A percentile compares a stretch with the other conserved stretches of the same genome.
phyloP scores from a whole-genome alignment of 352 stramenopile genomes.

The Phytophthora cactorum region DNA sequence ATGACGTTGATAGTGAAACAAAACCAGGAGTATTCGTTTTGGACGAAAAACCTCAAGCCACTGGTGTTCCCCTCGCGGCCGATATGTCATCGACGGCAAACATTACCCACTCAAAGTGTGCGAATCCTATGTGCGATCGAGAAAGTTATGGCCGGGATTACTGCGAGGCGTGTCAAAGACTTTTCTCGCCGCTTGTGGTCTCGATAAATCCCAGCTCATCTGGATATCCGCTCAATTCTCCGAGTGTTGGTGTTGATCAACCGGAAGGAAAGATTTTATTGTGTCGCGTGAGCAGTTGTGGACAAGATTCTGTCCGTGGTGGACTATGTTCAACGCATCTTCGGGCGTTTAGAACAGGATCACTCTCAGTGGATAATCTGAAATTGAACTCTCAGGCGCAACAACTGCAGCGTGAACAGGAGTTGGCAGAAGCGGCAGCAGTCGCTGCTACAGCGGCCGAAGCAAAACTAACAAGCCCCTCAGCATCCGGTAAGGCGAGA shows the following conservation, averaged over 20 bases:
- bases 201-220: constrained; percentile 37
- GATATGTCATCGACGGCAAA: constrained; percentile 13
- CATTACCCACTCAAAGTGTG: constrained; percentile 41
- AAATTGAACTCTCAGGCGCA: constrained; percentile 48
- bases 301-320: constrained; percentile 26
- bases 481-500: constrained; percentile 39
- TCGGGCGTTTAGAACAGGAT: constrained; percentile 51
- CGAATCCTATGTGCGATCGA: constrained; percentile 62
- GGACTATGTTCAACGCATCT: constrained; percentile 61
- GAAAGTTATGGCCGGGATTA: constrained; percentile 64
- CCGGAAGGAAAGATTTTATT: constrained; percentile 24
- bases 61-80: constrained; percentile 13
- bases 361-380: constrained; percentile 68
- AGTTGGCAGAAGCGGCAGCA: constrained; percentile 24
- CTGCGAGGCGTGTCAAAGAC: constrained; percentile 63
- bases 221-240: constrained; percentile 23
- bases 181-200: constrained; percentile 62
- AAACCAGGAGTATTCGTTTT: constrained; percentile 35
- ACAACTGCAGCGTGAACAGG: constrained; percentile 31
- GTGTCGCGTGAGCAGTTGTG: constrained; percentile 57
- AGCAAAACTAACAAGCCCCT: constrained; percentile 22
- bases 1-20: constrained; percentile 31
- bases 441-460: constrained; percentile 20
- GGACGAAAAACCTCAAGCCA: constrained; percentile 29
- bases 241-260: constrained; percentile 17